Evolutionary conservation across 768 basidiomycete species (phyloP).

Genomic region (Russula sp.): DNA sequence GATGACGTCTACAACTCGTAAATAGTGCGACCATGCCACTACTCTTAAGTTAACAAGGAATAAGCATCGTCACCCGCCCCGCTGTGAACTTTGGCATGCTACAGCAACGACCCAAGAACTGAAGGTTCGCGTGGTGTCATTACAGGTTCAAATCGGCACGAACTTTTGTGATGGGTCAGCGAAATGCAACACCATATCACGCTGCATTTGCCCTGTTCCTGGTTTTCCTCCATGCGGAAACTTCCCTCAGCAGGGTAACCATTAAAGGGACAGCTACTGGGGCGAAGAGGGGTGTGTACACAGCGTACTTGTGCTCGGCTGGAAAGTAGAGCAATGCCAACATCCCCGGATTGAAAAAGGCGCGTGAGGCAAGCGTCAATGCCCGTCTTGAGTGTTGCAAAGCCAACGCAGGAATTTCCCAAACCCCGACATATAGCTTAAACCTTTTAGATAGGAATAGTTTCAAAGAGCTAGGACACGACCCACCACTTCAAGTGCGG

Average conservation of each 20-base stretch:
- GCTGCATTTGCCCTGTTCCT: constrained; percentile 14
- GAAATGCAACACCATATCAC: not conserved
- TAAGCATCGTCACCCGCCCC: not conserved
- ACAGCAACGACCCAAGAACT: not conserved
- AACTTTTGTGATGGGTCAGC: not conserved
- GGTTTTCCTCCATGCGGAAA: constrained; percentile 55
- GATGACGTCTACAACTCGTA: constrained; percentile 5
- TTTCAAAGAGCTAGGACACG: constrained; percentile 30
- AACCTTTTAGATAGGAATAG: constrained; percentile 1
- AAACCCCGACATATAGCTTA: constrained; percentile 43
- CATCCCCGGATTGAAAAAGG: constrained; percentile 98
- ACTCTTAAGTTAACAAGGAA: not conserved
- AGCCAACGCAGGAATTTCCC: constrained; percentile 43
- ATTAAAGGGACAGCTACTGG: constrained; percentile 82
- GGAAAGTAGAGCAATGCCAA: constrained; percentile 95
- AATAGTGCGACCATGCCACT: constrained; percentile 7
- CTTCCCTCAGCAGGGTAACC: constrained; percentile 69
- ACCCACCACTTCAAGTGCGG: constrained; percentile 69
- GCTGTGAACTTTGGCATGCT: not conserved
- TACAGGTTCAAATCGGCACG: not conserved
- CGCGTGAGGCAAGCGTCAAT: constrained; percentile 65
- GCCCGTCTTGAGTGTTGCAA: constrained; percentile 63
- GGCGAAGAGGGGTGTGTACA: constrained; percentile 93
- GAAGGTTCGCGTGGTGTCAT: not conserved
- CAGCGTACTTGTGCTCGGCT: constrained; percentile 95